A percentile compares a stretch with the other conserved stretches of the same genome.
Evolutionary conservation across 2,329 filamentous ascomycete species (phyloP).

Genomic region (Aspergillus tamarii): DNA sequence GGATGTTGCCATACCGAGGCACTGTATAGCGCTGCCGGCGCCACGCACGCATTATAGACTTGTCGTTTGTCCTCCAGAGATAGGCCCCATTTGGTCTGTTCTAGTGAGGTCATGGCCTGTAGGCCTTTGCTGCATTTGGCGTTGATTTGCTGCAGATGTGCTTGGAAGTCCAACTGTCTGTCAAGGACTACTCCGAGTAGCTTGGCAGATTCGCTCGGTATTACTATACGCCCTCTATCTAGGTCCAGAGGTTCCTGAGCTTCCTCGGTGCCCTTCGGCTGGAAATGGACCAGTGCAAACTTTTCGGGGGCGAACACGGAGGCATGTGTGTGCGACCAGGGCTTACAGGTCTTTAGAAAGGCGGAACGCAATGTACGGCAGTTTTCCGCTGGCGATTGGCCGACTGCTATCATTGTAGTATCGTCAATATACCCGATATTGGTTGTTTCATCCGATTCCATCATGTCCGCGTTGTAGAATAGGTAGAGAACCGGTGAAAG

Average conservation of each 20-base stretch:
- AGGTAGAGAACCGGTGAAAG: constrained; percentile 32
- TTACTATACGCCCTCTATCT: too few species aligned
- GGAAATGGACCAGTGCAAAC: too few species aligned
- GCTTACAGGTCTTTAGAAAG: not conserved
- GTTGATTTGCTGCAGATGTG: not conserved
- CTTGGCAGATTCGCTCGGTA: too few species aligned
- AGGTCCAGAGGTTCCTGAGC: too few species aligned
- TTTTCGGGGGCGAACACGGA: too few species aligned
- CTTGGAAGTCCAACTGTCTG: not conserved
- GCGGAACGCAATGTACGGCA: not conserved
- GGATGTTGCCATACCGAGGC: not conserved
- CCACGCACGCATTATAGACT: not conserved
- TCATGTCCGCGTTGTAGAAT: constrained; percentile 29
- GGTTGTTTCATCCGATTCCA: not conserved
- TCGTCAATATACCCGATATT: not conserved
- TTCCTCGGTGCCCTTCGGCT: too few species aligned
- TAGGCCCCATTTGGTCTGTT: not conserved
- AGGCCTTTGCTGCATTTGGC: not conserved
- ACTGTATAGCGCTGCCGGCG: not conserved
- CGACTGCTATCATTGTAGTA: not conserved
- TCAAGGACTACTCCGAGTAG: not conserved
- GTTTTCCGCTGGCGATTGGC: not conserved
- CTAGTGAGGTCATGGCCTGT: too few species aligned
- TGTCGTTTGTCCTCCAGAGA: not conserved
- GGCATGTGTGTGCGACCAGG: not conserved